Evolutionary conservation across 768 basidiomycete genomes (phyloP).

Genomic region (Mycena epipterygia): DNA sequence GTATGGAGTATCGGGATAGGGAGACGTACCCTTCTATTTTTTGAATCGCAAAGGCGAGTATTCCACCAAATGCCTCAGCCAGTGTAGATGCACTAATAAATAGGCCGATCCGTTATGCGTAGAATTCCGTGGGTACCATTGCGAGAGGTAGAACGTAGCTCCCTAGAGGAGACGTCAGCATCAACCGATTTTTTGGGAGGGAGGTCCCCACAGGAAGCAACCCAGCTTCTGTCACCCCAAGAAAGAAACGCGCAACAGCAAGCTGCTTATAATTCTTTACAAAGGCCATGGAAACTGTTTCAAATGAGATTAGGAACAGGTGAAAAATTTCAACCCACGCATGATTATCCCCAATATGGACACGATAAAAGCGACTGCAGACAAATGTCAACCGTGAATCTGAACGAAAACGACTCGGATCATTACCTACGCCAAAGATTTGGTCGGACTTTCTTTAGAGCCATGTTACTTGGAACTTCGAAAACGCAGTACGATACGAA

Average conservation of each 20-base stretch:
- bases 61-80: neutral
- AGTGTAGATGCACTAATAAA: constrained; percentile 22
- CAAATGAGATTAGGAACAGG: neutral
- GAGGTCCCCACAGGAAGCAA: neutral
- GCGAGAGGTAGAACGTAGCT: constrained; percentile 19
- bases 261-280: constrained; percentile 13
- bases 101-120: constrained; percentile 15
- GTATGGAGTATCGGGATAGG: neutral
- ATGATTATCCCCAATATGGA: constrained; percentile 13
- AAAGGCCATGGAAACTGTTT: constrained; percentile 17
- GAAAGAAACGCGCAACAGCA: constrained; percentile 9
- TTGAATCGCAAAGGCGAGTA: neutral
- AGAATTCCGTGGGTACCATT: constrained; percentile 15
- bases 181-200: neutral
- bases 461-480: constrained; percentile 26
- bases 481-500: constrained; percentile 24
- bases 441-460: constrained; percentile 18
- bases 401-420: neutral
- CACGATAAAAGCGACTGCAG: constrained; percentile 20
- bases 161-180: neutral
- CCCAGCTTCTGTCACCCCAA: constrained; percentile 13
- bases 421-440: constrained; percentile 15
- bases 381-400: neutral
- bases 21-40: constrained; percentile 12
- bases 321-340: neutral